phyloP scores from a whole-genome alignment of 176 grass and related monocot genomes.

The Triticum timopheevii region DNA sequence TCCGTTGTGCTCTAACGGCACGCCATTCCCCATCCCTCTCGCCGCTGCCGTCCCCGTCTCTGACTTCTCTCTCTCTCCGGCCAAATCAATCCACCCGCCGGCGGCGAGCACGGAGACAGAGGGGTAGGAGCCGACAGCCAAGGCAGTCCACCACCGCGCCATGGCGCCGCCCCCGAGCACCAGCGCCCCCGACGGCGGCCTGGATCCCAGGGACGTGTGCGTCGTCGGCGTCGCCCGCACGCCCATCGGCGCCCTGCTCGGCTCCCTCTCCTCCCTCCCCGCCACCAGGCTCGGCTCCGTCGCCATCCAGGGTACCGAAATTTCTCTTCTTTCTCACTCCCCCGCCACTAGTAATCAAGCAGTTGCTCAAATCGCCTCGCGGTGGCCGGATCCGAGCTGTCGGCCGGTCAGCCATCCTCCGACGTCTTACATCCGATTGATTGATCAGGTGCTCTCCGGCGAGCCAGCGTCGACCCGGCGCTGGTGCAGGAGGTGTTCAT shows the following conservation, averaged over 20 bases:
- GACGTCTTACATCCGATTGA: background rate
- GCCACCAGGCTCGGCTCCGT: conserved; percentile 85
- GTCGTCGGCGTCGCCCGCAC: conserved; percentile 88
- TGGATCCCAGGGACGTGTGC: conserved; percentile 61
- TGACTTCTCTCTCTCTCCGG: background rate
- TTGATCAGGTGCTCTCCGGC: conserved; percentile 58
- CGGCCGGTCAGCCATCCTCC: background rate
- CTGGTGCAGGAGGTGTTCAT: conserved; percentile 97
- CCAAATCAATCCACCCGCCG: background rate
- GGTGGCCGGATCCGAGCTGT: background rate
- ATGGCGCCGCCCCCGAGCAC: conserved; percentile 23
- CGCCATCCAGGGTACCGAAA: conserved; percentile 61
- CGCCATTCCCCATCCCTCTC: background rate
- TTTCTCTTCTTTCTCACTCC: too few relatives aligned
- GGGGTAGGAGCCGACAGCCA: background rate
- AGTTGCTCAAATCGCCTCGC: background rate
- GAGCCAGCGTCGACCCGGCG: conserved; percentile 60
- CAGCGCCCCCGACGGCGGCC: background rate
- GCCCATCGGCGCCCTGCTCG: conserved; percentile 81
- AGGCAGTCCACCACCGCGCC: background rate
- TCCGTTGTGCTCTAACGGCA: background rate
- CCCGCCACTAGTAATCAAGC: background rate
- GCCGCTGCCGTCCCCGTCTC: conserved; percentile 5
- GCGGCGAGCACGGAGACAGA: background rate
- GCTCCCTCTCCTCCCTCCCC: conserved; percentile 74